Base-by-base conservation (phyloP, 2,329 filamentous ascomycete species). In the Talaromyces amestolkiae region DNA sequence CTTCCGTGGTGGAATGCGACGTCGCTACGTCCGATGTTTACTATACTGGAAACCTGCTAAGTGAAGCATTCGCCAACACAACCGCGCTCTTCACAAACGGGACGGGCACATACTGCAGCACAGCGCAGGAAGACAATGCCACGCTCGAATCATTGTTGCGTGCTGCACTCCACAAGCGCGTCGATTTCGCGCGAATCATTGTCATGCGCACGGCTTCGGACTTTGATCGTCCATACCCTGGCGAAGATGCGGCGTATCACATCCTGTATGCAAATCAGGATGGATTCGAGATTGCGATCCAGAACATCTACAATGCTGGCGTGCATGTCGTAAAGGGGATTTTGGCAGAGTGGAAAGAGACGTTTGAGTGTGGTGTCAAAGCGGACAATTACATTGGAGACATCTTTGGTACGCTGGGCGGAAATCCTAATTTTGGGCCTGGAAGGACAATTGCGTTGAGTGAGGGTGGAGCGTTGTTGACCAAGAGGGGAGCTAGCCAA, bases 91-190 rank as follows among this genome's bases (percentile, higher is more conserved):
- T 87, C 78, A 92, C 89, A 2, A 91, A 91, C 71, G 88, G 88
- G 3, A 86, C 84, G 0, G 88, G 87, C 0, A 75, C 82, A 6
- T 91, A 91, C 77, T 91, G 89, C 78, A 86, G 88, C 76, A 89
- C 85, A 1, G 89, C 89, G 0, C 89, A 91, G 74, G 90, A 92
- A 75, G 89, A 92, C 73, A 91, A 88, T 70, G 89, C 89, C 0
- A 85, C 85, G 0, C 83, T 91, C 0, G 88, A 89, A 70, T 88
- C 85, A 5, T 78, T 92, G 33, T 76, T 91, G 22, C 84, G 89
- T 13, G 84, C 83, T 1, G 84, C 87, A 0, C 76, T 84, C 24
- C 80, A 81, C 68, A 83, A 84, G 2, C 72, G 86, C 4, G 84
- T 88, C 3, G 90, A 92, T 73, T 92, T 90, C 75, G 75, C 80